Evolutionary conservation across 202 grass and related monocot genomes (phyloP), one percentile per base, ranked within the genome.

Genomic region (Elaeis oleifera): DNA sequence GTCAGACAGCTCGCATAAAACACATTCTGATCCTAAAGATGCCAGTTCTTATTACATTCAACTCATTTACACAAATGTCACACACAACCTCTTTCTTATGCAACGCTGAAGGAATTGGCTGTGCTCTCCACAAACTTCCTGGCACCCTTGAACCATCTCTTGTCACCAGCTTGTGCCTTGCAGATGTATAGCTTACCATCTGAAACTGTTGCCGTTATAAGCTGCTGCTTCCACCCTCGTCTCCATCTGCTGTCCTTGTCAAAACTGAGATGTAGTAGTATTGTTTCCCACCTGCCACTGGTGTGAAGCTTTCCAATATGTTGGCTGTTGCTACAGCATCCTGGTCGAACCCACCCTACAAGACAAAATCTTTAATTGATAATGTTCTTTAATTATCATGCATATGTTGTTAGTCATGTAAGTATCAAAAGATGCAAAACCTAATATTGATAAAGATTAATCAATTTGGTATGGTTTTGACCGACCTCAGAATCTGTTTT

Each of bases 111-210:
- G 61, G 94, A 97, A 59, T 60, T 74, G 3, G 79, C 59, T 0
- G 87, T 22, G 53, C 61, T 97, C 84, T 97, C 87, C 50, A 91
- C 92, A 59, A 80, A 90, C 82, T 89, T 91, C 76, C 77, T 83
- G 14, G 82, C 84, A 8, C 87, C 87, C 84, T 97, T 91, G 84
- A 97, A 97, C 92, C 92, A 89, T 86, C 92, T 86, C 87, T 91
- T 91, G 82, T 91, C 92, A 5, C 92, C 94, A 39, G 94, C 88
- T 80, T 97, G 94, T 64, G 88, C 82, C 85, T 92, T 92, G 88
- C 94, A 97, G 77, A 97, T 83, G 82, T 86, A 92, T 50, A 97
- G 83, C 77, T 97, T 97, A 17, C 94, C 94, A 21, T 89, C 80
- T 11, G 77, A 73, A 23, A 92, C 82, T 48, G 82, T 84, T 23